These are phyloP conservation scores for Auricularia cornea DNA, from an alignment of 768 basidiomycete species.

Conservation along the genomic window DNA sequence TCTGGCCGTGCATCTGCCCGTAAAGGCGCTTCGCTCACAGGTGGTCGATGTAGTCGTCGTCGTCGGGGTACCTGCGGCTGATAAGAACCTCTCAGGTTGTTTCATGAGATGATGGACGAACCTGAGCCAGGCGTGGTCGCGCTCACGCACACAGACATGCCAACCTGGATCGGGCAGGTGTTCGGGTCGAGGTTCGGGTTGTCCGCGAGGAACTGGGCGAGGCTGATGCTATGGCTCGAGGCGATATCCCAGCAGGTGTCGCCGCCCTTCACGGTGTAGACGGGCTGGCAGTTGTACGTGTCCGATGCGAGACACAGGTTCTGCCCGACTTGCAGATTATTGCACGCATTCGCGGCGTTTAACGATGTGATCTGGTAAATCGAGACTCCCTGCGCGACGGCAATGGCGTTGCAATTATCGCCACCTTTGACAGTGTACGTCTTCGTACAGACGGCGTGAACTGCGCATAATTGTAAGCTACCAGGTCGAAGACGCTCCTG, in stretches of 20 bases:
- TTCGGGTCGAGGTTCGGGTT: slow-evolving; percentile 50
- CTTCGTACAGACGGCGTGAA: slow-evolving; percentile 32
- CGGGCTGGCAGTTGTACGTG: slow-evolving; percentile 47
- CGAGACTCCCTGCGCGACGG: slow-evolving; percentile 36
- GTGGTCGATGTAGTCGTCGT: too few species aligned
- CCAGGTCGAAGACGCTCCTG: too few species aligned
- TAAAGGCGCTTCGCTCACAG: too few species aligned
- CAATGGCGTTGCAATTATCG: slow-evolving; percentile 52
- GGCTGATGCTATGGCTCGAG: slow-evolving; percentile 31
- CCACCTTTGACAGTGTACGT: slow-evolving; percentile 40
- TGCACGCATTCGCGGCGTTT: slow-evolving; percentile 26
- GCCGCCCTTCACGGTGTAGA: slow-evolving; percentile 36
- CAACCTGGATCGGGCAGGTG: too few species aligned
- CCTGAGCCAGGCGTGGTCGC: too few species aligned
- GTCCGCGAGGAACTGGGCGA: slow-evolving; percentile 43
- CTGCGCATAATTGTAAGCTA: too few species aligned
- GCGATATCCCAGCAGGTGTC: slow-evolving; percentile 45
- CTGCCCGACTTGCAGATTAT: slow-evolving; percentile 14
- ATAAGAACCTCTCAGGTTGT: too few species aligned
- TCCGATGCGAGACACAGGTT: slow-evolving; percentile 49
- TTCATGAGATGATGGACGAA: too few species aligned
- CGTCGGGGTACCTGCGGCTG: too few species aligned
- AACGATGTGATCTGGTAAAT: slow-evolving; percentile 53
- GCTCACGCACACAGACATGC: too few species aligned
- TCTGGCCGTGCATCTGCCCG: too few species aligned